Conservation (phyloP, 345 rosid species). For the Turnera subulata region DNA sequence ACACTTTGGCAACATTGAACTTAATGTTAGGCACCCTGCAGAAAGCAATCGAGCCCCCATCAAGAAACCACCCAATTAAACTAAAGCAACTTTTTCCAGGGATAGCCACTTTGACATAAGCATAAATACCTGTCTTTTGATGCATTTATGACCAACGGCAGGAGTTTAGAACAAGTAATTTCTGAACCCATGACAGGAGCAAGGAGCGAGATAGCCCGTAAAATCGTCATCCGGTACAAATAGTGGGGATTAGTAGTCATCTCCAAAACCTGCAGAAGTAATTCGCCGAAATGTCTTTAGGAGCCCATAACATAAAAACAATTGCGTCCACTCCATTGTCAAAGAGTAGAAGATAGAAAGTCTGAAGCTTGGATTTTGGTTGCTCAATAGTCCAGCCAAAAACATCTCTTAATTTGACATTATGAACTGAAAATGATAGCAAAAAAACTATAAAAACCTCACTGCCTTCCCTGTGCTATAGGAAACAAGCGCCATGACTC, state of each 20-base stretch:
- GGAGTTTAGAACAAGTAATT: constrained; percentile 76
- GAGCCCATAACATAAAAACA: not conserved
- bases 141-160: constrained; percentile 63
- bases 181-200: constrained; percentile 94
- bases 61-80: not conserved
- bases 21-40: constrained; percentile 92
- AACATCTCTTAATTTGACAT: no score
- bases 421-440: no score
- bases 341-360: no score
- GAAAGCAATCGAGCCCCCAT: not conserved
- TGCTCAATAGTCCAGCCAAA: no score
- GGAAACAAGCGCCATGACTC: no score
- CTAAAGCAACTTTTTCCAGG: not conserved
- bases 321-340: not conserved
- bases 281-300: not conserved
- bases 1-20: constrained; percentile 89
- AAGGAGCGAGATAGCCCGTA: constrained; percentile 70
- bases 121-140: constrained; percentile 98
- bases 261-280: constrained; percentile 61
- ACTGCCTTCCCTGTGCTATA: no score
- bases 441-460: no score
- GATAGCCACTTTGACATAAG: not conserved
- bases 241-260: constrained; percentile 74
- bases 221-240: constrained; percentile 85
- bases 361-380: no score